A percentile compares a stretch with the other conserved stretches of the same genome.
Evolutionary conservation across 768 basidiomycete species (phyloP).

Genomic region (Cytidiella melzeri): DNA sequence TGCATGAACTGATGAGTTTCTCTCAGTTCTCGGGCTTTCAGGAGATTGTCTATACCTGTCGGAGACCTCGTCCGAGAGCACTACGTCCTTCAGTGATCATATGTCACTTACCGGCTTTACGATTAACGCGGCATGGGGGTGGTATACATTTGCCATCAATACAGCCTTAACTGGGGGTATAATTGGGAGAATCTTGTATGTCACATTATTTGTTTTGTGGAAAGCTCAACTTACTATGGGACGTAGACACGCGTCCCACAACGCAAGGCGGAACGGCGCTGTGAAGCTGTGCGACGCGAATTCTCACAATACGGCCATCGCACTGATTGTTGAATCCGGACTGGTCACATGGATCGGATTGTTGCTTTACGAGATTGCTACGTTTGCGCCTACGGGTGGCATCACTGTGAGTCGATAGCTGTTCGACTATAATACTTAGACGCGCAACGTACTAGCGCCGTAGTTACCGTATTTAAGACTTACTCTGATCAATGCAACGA

Average conservation of each 20-base stretch:
- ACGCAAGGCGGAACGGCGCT: background rate
- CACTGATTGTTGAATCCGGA: constrained; percentile 19
- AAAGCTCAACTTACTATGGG: too few species aligned
- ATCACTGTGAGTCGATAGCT: constrained; percentile 11
- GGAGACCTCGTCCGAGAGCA: background rate
- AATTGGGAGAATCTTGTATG: constrained; percentile 18
- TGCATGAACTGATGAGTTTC: background rate
- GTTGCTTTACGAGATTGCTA: constrained; percentile 15
- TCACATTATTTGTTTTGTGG: background rate
- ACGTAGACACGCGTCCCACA: background rate
- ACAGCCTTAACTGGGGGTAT: constrained; percentile 19
- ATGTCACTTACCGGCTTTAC: constrained; percentile 10
- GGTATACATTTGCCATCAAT: constrained; percentile 20
- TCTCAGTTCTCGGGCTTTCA: constrained; percentile 7
- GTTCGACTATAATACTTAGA: too few species aligned
- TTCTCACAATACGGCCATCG: constrained; percentile 6
- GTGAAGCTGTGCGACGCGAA: background rate
- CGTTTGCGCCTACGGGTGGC: constrained; percentile 16
- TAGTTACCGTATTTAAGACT: too few species aligned
- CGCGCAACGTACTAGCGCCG: too few species aligned
- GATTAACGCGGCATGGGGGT: constrained; percentile 23
- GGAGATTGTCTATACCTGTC: constrained; percentile 1
- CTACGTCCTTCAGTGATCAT: background rate
- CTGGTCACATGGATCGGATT: constrained; percentile 22
- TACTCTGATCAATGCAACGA: too few species aligned